These are phyloP conservation scores for Termitomyces bulborhizus DNA, from an alignment of 768 basidiomycete genomes.

Conservation along the genomic window DNA sequence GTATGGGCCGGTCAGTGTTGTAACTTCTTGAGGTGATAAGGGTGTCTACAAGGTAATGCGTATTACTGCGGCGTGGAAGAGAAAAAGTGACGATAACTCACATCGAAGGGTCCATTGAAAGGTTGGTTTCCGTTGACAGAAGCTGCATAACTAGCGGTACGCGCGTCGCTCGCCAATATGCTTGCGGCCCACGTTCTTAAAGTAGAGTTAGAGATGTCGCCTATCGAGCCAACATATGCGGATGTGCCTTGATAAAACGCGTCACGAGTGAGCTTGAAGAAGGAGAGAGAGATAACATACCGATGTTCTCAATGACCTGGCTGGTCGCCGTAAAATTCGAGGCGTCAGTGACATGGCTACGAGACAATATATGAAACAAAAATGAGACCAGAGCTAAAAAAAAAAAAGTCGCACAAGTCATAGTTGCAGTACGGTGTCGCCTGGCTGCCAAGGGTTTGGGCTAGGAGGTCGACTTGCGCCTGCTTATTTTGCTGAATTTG, in stretches of 20 bases:
- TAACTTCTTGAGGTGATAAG: conserved; percentile 14
- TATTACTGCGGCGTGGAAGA: neutral
- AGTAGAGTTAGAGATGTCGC: conserved; percentile 28
- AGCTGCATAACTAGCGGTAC: conserved; percentile 41
- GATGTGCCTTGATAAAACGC: conserved; percentile 21
- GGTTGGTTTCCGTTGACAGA: conserved; percentile 28
- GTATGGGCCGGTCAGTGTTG: conserved; percentile 28
- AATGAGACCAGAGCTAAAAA: neutral
- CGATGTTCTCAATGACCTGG: conserved; percentile 11
- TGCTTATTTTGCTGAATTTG: conserved; percentile 13
- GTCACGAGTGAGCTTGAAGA: neutral
- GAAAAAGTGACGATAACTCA: conserved; percentile 1
- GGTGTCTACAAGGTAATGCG: conserved; percentile 12
- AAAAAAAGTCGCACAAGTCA: conserved; percentile 33
- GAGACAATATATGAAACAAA: neutral
- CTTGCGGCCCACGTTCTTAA: conserved; percentile 38
- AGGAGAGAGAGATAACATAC: neutral
- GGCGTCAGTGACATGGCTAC: conserved; percentile 9
- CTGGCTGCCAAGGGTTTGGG: conserved; percentile 28
- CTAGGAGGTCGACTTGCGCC: conserved; percentile 14
- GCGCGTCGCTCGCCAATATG: conserved; percentile 44
- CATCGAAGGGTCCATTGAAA: conserved; percentile 42
- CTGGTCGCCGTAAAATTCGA: conserved; percentile 10
- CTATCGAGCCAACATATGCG: conserved; percentile 45
- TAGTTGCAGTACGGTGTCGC: conserved; percentile 47